Evolutionary conservation across 768 basidiomycete genomes (phyloP).

Genomic region (Lactarius sanguifluus): DNA sequence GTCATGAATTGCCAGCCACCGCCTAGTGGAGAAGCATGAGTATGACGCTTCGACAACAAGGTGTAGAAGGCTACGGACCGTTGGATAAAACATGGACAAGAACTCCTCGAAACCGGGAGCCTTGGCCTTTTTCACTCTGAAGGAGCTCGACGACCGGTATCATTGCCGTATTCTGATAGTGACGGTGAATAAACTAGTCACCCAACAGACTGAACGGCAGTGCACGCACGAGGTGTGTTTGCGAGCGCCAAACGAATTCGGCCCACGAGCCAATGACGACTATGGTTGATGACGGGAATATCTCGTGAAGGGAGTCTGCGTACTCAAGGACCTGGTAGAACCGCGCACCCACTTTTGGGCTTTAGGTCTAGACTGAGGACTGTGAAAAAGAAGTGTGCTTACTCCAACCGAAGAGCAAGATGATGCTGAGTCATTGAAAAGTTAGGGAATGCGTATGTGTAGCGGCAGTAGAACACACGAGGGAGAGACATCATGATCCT

Average conservation of each 20-base stretch:
- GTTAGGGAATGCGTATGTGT: background rate
- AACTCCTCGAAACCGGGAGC: constrained; percentile 20
- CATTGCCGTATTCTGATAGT: constrained; percentile 22
- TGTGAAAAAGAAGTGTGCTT: background rate
- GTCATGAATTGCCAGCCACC: constrained; percentile 30
- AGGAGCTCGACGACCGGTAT: constrained; percentile 27
- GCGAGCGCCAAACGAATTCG: constrained; percentile 22
- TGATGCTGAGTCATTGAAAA: constrained; percentile 17
- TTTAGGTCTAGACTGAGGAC: constrained; percentile 8
- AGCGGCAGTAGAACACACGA: constrained; percentile 21
- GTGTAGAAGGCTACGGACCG: constrained; percentile 15
- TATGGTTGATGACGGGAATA: constrained; percentile 16
- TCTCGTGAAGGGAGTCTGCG: constrained; percentile 20
- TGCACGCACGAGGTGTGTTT: constrained; percentile 18
- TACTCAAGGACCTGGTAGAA: constrained; percentile 18
- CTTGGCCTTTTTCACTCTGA: constrained; percentile 16
- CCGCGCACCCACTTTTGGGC: constrained; percentile 23
- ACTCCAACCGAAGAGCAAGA: constrained; percentile 31
- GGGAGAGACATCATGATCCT: constrained; percentile 20
- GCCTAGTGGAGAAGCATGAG: constrained; percentile 14
- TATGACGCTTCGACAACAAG: background rate
- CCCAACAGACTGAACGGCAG: background rate
- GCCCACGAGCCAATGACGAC: constrained; percentile 20
- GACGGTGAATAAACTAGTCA: background rate
- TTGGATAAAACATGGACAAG: constrained; percentile 31